phyloP scores from a whole-genome alignment of 1,284 basidiomycete genomes.

The Stygiomarasmius scandens region DNA sequence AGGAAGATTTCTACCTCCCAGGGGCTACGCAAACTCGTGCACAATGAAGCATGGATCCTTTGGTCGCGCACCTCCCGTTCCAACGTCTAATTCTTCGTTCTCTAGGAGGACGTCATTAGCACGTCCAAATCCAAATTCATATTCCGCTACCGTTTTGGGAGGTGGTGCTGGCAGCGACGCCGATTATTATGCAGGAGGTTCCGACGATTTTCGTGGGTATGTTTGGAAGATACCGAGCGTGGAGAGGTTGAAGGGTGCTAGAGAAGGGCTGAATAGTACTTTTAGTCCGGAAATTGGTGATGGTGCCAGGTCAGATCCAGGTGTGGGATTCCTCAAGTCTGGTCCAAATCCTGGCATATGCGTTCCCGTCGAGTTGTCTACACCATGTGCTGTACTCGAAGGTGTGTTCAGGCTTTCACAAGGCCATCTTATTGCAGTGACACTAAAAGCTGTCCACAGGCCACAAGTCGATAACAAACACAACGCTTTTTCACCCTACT shows the following conservation, averaged over 20 bases:
- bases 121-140: too few species aligned
- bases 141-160: too few species aligned
- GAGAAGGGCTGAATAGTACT: conserved; percentile 39
- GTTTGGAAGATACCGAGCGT: conserved; percentile 73
- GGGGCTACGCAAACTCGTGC: too few species aligned
- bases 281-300: conserved; percentile 43
- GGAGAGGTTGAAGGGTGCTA: conserved; percentile 41
- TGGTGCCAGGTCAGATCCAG: background rate
- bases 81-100: too few species aligned
- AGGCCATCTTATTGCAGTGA: conserved; percentile 2
- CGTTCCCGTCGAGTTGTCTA: conserved; percentile 58
- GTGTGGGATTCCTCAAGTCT: background rate
- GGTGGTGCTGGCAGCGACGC: conserved; percentile 32
- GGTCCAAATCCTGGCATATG: conserved; percentile 32
- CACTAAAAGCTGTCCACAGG: conserved; percentile 37
- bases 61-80: too few species aligned
- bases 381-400: conserved; percentile 56
- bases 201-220: conserved; percentile 80
- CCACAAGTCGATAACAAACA: conserved; percentile 77
- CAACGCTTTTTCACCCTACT: conserved; percentile 70
- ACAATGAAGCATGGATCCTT: too few species aligned
- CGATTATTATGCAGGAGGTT: conserved; percentile 68
- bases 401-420: too few species aligned
- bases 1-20: too few species aligned
- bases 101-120: too few species aligned